Base-by-base conservation (phyloP, 768 basidiomycete species). In the Lentinula guzmanii region DNA sequence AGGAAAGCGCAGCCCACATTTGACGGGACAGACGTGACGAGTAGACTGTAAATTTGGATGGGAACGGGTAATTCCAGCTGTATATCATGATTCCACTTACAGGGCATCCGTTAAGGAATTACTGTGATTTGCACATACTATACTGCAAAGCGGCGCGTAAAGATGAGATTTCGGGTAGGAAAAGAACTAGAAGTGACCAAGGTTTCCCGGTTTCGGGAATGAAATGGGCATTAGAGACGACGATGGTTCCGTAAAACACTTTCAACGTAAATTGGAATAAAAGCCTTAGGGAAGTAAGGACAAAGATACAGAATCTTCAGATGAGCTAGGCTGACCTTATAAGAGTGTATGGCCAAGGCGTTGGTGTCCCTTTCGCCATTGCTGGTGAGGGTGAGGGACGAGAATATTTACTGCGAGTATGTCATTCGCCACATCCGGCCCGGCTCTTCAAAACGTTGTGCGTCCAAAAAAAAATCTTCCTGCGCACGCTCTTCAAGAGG, bases 191-290 rank as follows among this genome's bases (percentile, higher is more conserved):
- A 11, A 60, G 56, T 51, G 48, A 62, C 92, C 89, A 91, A 66
- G 93, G 90, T 58, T 77, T 74, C 3, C 93, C 93, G 10, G 81
- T 86, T 66, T 77, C 72, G 21, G 92, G 91, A 55, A 95, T 84
- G 55, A 84, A 73, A 51, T 91, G 76, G 3, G 77, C 77, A 69
- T 90, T 90, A 71, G 95, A 91, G 15, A 95, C 81, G 28, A 95
- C 90, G 60, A 95, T 93, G 9, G 87, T 84, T 1, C 91, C 91
- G 71, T 95, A 95, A 75, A 95, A 95, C 64, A 94, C 90, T 70
- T 91, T 91, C 68, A 95, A 85, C 2, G 93, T 91, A 65, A 94
- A 87, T 65, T 82, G 83, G 70, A 91, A 93, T 33, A 92, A 76
- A 16, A 86, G 69, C 39, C 90, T 91, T 41, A 5, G 24, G 46